These are phyloP conservation scores for Camelina sativa DNA, from an alignment of 345 rosid species.

Conservation along the genomic window DNA sequence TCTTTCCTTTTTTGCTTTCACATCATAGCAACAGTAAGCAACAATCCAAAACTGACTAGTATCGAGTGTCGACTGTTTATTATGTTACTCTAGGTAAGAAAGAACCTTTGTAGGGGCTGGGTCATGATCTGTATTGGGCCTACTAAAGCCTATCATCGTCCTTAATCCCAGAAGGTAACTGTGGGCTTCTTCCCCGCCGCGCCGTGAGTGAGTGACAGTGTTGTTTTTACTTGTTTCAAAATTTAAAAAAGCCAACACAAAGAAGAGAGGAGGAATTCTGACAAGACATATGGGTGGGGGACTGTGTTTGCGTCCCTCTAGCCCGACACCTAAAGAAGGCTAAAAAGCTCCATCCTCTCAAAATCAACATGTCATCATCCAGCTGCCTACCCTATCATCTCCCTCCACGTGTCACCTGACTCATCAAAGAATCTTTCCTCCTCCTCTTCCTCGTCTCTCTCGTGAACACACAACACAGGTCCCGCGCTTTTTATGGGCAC, in stretches of 20 bases:
- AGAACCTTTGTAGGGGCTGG: no score
- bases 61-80: background rate
- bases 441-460: slow-evolving; percentile 16
- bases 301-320: slow-evolving; percentile 21
- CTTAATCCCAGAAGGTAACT: background rate
- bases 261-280: background rate
- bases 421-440: slow-evolving; percentile 9
- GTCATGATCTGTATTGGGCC: background rate
- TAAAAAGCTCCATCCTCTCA: slow-evolving; percentile 1
- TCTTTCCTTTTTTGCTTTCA: background rate
- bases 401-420: slow-evolving; percentile 21
- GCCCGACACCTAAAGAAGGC: slow-evolving; percentile 29
- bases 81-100: no score
- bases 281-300: slow-evolving; percentile 18
- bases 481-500: slow-evolving; percentile 39
- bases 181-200: background rate
- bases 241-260: background rate
- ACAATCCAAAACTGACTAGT: slow-evolving; percentile 12
- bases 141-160: background rate
- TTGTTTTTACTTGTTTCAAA: background rate
- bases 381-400: slow-evolving; percentile 24
- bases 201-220: background rate
- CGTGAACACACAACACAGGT: slow-evolving; percentile 29
- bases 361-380: slow-evolving; percentile 33
- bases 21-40: background rate